Percentiles rank a stretch among this genome's conserved stretches.
phyloP scores from a whole-genome alignment of 768 basidiomycete species.

The Aureoboletus auriporus region DNA sequence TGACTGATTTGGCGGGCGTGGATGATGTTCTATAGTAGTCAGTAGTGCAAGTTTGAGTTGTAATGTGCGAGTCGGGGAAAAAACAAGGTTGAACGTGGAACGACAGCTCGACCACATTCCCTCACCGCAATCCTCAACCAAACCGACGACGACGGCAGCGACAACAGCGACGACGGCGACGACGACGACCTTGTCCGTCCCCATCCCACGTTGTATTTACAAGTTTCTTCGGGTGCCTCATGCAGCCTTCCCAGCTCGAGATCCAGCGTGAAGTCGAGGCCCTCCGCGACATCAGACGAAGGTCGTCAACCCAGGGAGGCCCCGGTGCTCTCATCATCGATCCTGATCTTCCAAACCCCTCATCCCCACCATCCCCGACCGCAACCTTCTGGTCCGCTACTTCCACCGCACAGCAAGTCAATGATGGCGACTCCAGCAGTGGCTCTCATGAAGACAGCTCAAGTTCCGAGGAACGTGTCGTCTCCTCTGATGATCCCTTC shows the following conservation, averaged over 20 bases:
- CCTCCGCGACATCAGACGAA: constrained; percentile 75
- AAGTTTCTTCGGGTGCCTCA: constrained; percentile 16
- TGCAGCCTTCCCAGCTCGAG: constrained; percentile 81
- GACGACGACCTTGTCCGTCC: constrained; percentile 4
- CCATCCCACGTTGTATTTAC: constrained; percentile 9
- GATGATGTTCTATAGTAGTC: constrained; percentile 14
- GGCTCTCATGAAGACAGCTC: constrained; percentile 38
- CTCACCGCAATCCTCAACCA: not conserved
- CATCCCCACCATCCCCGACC: constrained; percentile 57
- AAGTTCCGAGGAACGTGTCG: constrained; percentile 31
- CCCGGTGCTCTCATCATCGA: constrained; percentile 84
- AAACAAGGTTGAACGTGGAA: not conserved
- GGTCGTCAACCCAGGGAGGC: constrained; percentile 68
- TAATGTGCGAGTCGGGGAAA: too few relatives aligned
- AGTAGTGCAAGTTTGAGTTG: not conserved
- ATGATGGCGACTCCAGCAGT: constrained; percentile 43
- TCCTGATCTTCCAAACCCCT: constrained; percentile 83
- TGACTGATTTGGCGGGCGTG: constrained; percentile 18
- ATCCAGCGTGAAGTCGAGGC: constrained; percentile 86
- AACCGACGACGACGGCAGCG: constrained; percentile 8
- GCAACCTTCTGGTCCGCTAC: constrained; percentile 46
- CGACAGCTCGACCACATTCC: not conserved
- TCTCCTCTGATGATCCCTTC: constrained; percentile 69
- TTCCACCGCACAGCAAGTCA: constrained; percentile 30
- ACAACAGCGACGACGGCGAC: constrained; percentile 10